Evolutionary conservation across 305 asterid genomes (phyloP), one percentile per base, ranked within the genome.

Genomic region (Rubia occidens): DNA sequence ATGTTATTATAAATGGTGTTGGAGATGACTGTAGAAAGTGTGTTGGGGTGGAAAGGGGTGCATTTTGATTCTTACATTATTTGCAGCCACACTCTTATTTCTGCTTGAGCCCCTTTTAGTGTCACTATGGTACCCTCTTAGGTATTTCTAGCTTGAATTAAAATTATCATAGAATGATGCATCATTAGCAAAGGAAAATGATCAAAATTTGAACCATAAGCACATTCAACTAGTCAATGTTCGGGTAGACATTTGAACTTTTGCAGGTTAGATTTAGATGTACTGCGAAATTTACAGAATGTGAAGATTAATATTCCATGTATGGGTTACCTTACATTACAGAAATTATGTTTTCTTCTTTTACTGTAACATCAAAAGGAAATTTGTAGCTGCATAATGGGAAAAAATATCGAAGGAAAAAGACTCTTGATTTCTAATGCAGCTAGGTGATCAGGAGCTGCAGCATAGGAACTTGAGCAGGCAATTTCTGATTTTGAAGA

Each of bases 371-470:
- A 35, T 54, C 20, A 53, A 58, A 14, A 60, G 5, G 37, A 8
- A 3, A 11, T 8, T 15, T 51, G 69, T 47, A 37, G 64, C 64
- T 73, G 35, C 24, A 15, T 37, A 59, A 32, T 0, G 20, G 42
- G 39, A 13, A 10, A 32, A 13, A 60, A 26, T 21, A 60, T 13
- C 4, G 37, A 32, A 62, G 43, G 43, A 35, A 37, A 60, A 62
- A 45, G 51, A 53, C 55, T 49, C 15, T 58, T 53, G 39, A 32
- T 24, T 40, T 35, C 72, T 59, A 35, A 29, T 65, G 66, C 45
- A 67, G 63, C 58, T 67, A 67, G 62, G 43, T 15, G 8, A 10
- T 21, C 49, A 11, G 63, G 39, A 15, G 64, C 49, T 73, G 21
- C 42, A 17, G 11, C 47, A 24, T 35, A 60, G 29, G 24, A 68